These are phyloP conservation scores for Backusella mclennaniae DNA, from an alignment of 192 early-diverging fungal species.

Conservation along the genomic window DNA sequence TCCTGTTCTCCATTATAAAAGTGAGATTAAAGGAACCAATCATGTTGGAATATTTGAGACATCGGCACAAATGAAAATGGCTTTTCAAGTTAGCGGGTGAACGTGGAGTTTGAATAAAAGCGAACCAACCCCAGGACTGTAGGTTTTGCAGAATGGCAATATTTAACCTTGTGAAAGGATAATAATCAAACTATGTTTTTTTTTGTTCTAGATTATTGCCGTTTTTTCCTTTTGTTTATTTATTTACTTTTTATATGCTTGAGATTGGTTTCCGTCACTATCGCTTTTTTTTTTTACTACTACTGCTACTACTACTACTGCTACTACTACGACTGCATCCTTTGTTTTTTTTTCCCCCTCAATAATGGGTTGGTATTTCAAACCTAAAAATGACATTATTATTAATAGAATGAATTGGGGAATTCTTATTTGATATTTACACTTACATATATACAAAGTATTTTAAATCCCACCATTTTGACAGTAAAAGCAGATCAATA, in stretches of 20 bases:
- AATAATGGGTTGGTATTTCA: too few species aligned
- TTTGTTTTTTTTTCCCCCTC: too few species aligned
- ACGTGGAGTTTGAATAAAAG: constrained; percentile 1
- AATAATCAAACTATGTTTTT: background rate
- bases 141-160: background rate
- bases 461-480: background rate
- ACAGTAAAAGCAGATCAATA: background rate
- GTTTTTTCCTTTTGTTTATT: background rate
- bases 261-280: too few species aligned
- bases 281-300: too few species aligned
- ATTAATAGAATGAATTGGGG: background rate
- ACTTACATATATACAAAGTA: background rate
- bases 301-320: too few species aligned
- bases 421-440: background rate
- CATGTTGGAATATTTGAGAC: background rate
- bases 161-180: background rate
- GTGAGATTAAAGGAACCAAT: background rate
- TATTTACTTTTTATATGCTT: background rate
- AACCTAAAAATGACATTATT: background rate
- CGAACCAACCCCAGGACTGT: background rate
- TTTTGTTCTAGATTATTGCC: background rate
- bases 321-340: too few species aligned
- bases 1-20: background rate
- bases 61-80: background rate
- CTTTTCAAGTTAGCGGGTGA: background rate